Percentiles rank a stretch among this genome's conserved stretches.
phyloP scores from a whole-genome alignment of 345 rosid species.

The Brassica juncea region DNA sequence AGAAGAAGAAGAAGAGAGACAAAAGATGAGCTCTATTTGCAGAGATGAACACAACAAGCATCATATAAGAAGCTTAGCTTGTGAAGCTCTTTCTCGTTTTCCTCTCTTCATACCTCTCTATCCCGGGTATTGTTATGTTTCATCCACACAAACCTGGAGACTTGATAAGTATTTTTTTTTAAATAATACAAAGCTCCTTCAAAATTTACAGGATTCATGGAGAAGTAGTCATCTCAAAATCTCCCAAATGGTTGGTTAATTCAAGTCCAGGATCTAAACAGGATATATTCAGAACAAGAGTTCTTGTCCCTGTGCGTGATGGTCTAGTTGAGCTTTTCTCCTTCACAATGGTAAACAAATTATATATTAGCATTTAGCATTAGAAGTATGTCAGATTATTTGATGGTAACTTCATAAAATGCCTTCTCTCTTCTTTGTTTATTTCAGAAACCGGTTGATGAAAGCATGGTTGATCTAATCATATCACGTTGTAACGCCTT shows the following conservation, averaged over 20 bases:
- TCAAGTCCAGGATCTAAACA: constrained; percentile 38
- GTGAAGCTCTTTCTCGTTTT: constrained; percentile 65
- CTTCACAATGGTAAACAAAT: constrained; percentile 52
- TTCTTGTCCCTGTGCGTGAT: constrained; percentile 67
- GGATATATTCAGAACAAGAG: constrained; percentile 59
- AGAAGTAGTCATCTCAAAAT: constrained; percentile 61
- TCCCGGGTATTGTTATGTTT: constrained; percentile 53
- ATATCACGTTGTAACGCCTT: constrained; percentile 45
- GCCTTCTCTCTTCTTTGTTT: neutral
- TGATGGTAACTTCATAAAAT: constrained; percentile 7
- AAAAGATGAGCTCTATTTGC: constrained; percentile 42
- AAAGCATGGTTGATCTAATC: constrained; percentile 53
- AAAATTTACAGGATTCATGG: constrained; percentile 63
- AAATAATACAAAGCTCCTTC: constrained; percentile 5
- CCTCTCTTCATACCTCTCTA: constrained; percentile 68
- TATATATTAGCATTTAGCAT: neutral
- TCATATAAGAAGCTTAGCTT: constrained; percentile 52
- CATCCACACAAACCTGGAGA: neutral
- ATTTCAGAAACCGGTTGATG: constrained; percentile 65
- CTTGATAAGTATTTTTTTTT: neutral
- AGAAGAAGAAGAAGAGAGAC: constrained; percentile 40
- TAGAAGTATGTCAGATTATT: neutral
- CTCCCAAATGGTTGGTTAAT: constrained; percentile 59
- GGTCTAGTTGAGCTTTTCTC: constrained; percentile 84
- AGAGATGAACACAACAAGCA: constrained; percentile 60